A percentile compares a stretch with the other conserved stretches of the same genome.
phyloP scores from a whole-genome alignment of 805 yeast species.

The Sugiyamaella chiloensis region DNA sequence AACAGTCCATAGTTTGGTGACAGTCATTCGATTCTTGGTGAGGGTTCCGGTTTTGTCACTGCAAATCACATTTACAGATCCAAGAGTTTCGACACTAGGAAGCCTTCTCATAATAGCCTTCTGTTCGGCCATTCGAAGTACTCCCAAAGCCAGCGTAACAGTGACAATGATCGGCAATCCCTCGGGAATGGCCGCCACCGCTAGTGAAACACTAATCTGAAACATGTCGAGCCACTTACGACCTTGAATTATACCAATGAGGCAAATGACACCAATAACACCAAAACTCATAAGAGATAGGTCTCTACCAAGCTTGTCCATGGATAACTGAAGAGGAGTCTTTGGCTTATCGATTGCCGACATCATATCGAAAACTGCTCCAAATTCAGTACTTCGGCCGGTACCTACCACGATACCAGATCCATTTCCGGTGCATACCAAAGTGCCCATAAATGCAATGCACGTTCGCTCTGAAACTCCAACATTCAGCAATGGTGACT shows the following conservation, averaged over 20 bases:
- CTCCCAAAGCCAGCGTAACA: constrained; percentile 94
- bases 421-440: constrained; percentile 95
- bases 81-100: constrained; percentile 93
- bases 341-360: constrained; percentile 92
- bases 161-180: constrained; percentile 98
- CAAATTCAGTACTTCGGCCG: constrained; percentile 86
- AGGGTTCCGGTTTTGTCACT: constrained; percentile 90
- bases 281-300: constrained; percentile 78
- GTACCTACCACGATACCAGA: constrained; percentile 91
- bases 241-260: constrained; percentile 88
- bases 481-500: constrained; percentile 30
- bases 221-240: constrained; percentile 97
- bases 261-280: constrained; percentile 86
- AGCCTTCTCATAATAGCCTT: constrained; percentile 91
- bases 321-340: constrained; percentile 91
- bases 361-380: constrained; percentile 94
- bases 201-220: constrained; percentile 93
- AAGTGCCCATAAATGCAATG: constrained; percentile 95
- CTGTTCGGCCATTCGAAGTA: constrained; percentile 90
- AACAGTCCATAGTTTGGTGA: constrained; percentile 75
- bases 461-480: constrained; percentile 68
- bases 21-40: constrained; percentile 89
- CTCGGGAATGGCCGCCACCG: constrained; percentile 99
- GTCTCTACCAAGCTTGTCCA: constrained; percentile 94
- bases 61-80: constrained; percentile 90